Conservation (phyloP, 169 alveolate species). For the Plasmodium blacklocki region DNA sequence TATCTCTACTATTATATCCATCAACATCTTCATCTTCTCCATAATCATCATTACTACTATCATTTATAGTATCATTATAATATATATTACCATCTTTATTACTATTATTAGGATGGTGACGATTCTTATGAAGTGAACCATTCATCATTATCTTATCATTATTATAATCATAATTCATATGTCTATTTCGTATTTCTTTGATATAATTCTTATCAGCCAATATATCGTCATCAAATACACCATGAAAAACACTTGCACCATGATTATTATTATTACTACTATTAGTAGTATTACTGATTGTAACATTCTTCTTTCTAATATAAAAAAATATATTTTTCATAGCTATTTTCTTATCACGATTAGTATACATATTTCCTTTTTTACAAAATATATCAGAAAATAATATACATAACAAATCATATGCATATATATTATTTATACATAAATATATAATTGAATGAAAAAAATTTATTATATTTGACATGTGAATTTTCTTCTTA, state of each 20-base stretch:
- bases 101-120: conserved; percentile 4
- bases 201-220: not conserved
- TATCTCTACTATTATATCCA: conserved; percentile 6
- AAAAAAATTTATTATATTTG: conserved; percentile 64
- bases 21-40: not conserved
- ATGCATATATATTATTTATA: conserved; percentile 71
- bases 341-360: conserved; percentile 62
- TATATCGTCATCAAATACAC: not conserved
- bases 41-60: not conserved
- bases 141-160: not conserved
- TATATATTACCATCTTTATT: not conserved
- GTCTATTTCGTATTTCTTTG: not conserved
- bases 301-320: not conserved
- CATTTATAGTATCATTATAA: not conserved
- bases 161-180: conserved; percentile 8
- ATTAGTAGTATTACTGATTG: too few relatives aligned
- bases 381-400: conserved; percentile 71
- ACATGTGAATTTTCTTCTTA: conserved; percentile 56
- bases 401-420: conserved; percentile 69
- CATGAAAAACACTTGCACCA: not conserved
- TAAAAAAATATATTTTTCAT: conserved; percentile 67
- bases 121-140: not conserved
- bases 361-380: conserved; percentile 67
- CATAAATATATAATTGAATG: conserved; percentile 52
- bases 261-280: not conserved